These are phyloP conservation scores for Colletotrichum gigasporum DNA, from an alignment of 2,329 filamentous ascomycete genomes.

Conservation along the genomic window DNA sequence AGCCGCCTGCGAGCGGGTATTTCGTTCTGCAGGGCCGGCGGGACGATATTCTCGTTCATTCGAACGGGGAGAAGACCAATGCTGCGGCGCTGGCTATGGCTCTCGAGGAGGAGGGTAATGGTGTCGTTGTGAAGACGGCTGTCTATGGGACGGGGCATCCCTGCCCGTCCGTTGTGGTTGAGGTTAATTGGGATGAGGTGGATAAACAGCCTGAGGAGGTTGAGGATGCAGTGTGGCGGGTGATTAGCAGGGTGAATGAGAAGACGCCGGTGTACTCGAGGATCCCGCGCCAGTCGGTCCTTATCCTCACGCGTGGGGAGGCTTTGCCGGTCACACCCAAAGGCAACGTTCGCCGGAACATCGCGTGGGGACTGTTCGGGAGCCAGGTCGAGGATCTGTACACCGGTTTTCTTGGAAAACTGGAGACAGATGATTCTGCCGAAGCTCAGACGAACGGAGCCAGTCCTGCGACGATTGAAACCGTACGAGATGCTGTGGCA, in stretches of 20 bases:
- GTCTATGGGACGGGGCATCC: constrained; percentile 11
- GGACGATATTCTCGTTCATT: constrained; percentile 12
- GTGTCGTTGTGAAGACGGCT: neutral
- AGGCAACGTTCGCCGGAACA: constrained; percentile 14
- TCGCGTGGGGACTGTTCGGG: constrained; percentile 4
- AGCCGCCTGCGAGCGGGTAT: constrained; percentile 7
- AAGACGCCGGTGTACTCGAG: neutral
- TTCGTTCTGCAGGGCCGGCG: constrained; percentile 20
- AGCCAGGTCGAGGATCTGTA: constrained; percentile 1
- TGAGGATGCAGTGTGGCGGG: constrained; percentile 11
- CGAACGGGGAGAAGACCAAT: constrained; percentile 18
- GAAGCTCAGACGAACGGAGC: no score
- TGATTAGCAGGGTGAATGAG: neutral
- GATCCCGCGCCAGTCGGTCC: constrained; percentile 1
- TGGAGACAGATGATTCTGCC: no score
- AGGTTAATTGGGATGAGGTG: neutral
- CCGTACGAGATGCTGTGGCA: neutral
- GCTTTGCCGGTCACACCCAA: constrained; percentile 16
- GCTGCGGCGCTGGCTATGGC: constrained; percentile 11
- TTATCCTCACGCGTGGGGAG: neutral
- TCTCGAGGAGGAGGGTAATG: constrained; percentile 1
- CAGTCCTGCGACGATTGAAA: neutral
- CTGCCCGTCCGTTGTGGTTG: constrained; percentile 14
- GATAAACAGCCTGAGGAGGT: neutral
- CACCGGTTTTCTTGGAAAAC: neutral